Percentiles rank a stretch among this genome's conserved stretches.
phyloP scores from a whole-genome alignment of 2,329 filamentous ascomycete species.

The Tolypocladium sp. region DNA sequence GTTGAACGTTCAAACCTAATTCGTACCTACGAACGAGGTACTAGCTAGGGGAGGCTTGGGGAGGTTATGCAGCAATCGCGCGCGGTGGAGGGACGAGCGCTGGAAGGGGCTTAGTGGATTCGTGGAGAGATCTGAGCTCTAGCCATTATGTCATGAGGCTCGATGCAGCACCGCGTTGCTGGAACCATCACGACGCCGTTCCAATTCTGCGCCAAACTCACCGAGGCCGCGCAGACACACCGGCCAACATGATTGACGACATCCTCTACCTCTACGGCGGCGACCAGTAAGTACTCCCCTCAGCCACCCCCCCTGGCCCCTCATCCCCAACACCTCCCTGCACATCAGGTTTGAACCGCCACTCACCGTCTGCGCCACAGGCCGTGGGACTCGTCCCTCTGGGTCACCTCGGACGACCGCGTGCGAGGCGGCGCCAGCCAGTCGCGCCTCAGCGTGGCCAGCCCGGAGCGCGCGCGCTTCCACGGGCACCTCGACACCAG shows the following conservation, averaged over 20 bases:
- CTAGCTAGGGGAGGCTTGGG: background rate
- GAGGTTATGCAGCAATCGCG: background rate
- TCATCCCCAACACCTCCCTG: background rate
- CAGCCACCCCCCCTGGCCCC: background rate
- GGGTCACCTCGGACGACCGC: conserved; percentile 64
- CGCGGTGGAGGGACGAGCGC: background rate
- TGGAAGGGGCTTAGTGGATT: background rate
- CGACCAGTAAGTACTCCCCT: conserved; percentile 21
- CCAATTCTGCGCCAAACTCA: background rate
- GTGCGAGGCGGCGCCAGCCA: conserved; percentile 65
- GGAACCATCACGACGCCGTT: background rate
- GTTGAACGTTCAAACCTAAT: background rate
- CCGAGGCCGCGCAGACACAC: background rate
- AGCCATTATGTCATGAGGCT: background rate
- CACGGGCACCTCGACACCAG: conserved; percentile 62
- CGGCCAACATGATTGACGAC: conserved; percentile 6
- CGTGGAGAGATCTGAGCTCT: background rate
- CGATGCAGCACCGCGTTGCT: background rate
- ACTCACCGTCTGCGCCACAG: conserved; percentile 22
- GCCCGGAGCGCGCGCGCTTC: conserved; percentile 43
- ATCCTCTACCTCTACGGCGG: conserved; percentile 30
- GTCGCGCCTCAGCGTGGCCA: conserved; percentile 34
- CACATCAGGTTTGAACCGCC: background rate
- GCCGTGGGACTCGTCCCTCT: conserved; percentile 49
- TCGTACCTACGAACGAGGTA: background rate